phyloP scores from a whole-genome alignment of 495 filamentous ascomycete genomes.

The Penicillium subrubescens region DNA sequence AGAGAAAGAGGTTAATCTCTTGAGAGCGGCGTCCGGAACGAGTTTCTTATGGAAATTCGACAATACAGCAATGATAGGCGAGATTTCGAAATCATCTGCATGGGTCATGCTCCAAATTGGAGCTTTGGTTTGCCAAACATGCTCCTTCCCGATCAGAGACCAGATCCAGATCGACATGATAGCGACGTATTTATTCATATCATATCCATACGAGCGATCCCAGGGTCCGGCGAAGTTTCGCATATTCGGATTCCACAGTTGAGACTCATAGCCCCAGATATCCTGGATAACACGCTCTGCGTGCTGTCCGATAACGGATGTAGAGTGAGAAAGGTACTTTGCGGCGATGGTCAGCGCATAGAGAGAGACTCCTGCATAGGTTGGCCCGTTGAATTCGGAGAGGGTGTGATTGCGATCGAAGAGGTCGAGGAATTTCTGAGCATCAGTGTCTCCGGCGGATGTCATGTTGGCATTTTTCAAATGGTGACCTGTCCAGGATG shows the following conservation, averaged over 20 bases:
- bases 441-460: slow-evolving; percentile 33
- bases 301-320: slow-evolving; percentile 34
- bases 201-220: slow-evolving; percentile 47
- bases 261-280: slow-evolving; percentile 35
- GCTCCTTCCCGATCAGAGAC: slow-evolving; percentile 36
- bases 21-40: slow-evolving; percentile 12
- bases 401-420: slow-evolving; percentile 39
- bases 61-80: slow-evolving; percentile 37
- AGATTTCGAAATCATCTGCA: slow-evolving; percentile 41
- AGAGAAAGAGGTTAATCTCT: slow-evolving; percentile 30
- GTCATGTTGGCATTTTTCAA: slow-evolving; percentile 44
- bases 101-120: slow-evolving; percentile 34
- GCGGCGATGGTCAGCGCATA: slow-evolving; percentile 44
- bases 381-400: slow-evolving; percentile 48
- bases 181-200: slow-evolving; percentile 45
- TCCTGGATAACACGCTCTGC: slow-evolving; percentile 29
- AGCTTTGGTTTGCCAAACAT: slow-evolving; percentile 25
- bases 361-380: slow-evolving; percentile 45
- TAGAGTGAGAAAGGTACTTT: slow-evolving; percentile 31
- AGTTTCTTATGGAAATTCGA: slow-evolving; percentile 33
- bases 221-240: slow-evolving; percentile 46
- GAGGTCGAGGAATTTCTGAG: slow-evolving; percentile 38
- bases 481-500: slow-evolving; percentile 37
- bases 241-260: slow-evolving; percentile 40
- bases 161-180: slow-evolving; percentile 41